Conservation (phyloP, 495 filamentous ascomycete genomes). For the Daldinia loculata region DNA sequence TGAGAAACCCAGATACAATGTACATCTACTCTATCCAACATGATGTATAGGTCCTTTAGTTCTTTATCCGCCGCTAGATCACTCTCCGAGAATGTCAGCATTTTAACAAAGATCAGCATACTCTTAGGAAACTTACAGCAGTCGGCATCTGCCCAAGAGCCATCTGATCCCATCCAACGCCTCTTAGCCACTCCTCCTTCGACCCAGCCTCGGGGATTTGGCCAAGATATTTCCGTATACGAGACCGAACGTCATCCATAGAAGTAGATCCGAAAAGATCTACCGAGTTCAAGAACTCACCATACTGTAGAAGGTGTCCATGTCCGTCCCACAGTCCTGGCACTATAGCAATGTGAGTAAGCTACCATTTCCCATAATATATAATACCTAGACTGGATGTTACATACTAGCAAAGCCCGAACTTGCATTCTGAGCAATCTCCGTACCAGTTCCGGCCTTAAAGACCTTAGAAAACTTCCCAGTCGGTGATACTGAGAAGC, state of each 20-base stretch:
- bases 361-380: not conserved
- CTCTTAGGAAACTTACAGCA: constrained; percentile 57
- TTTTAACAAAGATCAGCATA: not conserved
- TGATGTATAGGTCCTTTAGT: constrained; percentile 64
- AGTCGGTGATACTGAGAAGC: constrained; percentile 52
- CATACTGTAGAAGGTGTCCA: constrained; percentile 68
- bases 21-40: constrained; percentile 72
- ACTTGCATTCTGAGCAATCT: constrained; percentile 19
- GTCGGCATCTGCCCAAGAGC: constrained; percentile 68
- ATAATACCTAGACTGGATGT: not conserved
- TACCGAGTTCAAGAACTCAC: constrained; percentile 69
- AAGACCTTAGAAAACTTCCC: constrained; percentile 50
- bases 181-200: constrained; percentile 64
- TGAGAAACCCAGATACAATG: constrained; percentile 72
- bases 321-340: constrained; percentile 74
- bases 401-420: constrained; percentile 51
- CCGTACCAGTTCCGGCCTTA: constrained; percentile 13
- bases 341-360: constrained; percentile 32
- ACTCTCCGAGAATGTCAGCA: constrained; percentile 47
- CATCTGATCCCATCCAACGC: constrained; percentile 73
- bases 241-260: constrained; percentile 56
- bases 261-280: constrained; percentile 64
- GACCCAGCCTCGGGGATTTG: constrained; percentile 53
- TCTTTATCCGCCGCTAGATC: constrained; percentile 61
- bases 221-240: constrained; percentile 57